These are phyloP conservation scores for Fusarium austroafricanum DNA, from an alignment of 2,329 filamentous ascomycete genomes.

Conservation along the genomic window DNA sequence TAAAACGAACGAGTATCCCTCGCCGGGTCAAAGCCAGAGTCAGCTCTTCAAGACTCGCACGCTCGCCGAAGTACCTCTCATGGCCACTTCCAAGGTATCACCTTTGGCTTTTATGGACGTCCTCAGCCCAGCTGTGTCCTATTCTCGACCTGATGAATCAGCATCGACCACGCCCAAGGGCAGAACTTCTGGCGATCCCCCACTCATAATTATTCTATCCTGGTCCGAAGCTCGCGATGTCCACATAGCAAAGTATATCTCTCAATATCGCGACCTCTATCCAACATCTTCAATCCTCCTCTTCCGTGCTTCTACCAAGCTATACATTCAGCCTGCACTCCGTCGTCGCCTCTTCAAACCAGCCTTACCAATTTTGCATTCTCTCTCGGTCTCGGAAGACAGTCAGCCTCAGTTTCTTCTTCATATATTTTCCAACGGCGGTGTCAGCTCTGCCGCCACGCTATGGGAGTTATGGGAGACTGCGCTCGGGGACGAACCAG, in stretches of 20 bases:
- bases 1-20: neutral
- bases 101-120: constrained; percentile 52
- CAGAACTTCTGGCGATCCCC: constrained; percentile 49
- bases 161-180: neutral
- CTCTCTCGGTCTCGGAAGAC: constrained; percentile 36
- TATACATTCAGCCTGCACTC: constrained; percentile 51
- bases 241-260: constrained; percentile 65
- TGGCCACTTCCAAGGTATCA: constrained; percentile 43
- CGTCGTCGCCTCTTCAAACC: constrained; percentile 52
- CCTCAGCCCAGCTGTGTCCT: constrained; percentile 53
- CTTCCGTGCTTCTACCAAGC: constrained; percentile 54
- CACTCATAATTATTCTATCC: constrained; percentile 60
- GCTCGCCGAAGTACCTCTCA: constrained; percentile 15
- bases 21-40: neutral
- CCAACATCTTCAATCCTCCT: constrained; percentile 61
- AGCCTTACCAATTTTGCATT: constrained; percentile 55
- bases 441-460: constrained; percentile 55
- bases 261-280: constrained; percentile 58
- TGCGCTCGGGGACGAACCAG: constrained; percentile 34
- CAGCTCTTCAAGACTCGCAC: neutral
- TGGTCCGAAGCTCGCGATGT: constrained; percentile 65
- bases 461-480: constrained; percentile 44
- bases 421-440: constrained; percentile 66
- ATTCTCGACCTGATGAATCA: constrained; percentile 42
- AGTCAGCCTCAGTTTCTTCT: constrained; percentile 53